Conservation (phyloP, 2,329 filamentous ascomycete species). For the Ophiobolus disseminans region DNA sequence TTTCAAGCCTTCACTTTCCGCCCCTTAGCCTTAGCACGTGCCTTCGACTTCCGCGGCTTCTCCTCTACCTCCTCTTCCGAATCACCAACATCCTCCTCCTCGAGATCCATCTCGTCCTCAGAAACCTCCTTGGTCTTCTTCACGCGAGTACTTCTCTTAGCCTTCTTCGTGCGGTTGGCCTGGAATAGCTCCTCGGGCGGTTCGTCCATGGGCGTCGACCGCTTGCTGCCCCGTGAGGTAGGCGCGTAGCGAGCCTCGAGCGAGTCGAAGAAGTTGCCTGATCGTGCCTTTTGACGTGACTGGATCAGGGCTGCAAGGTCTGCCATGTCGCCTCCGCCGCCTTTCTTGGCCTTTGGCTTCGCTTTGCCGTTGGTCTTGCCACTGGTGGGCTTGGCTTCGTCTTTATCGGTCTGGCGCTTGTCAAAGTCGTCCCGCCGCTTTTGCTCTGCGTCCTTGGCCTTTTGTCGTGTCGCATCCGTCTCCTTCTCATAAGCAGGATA, state of each 20-base stretch:
- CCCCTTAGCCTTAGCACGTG: slow-evolving; percentile 14
- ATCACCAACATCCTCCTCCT: slow-evolving; percentile 34
- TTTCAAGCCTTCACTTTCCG: slow-evolving; percentile 9
- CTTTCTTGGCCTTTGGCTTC: slow-evolving; percentile 56
- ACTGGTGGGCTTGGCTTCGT: slow-evolving; percentile 69
- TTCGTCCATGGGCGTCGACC: slow-evolving; percentile 55
- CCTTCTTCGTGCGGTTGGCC: slow-evolving; percentile 42
- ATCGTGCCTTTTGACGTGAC: slow-evolving; percentile 43
- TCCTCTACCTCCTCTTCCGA: slow-evolving; percentile 33
- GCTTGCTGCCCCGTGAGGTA: slow-evolving; percentile 55
- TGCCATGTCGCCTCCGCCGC: slow-evolving; percentile 42
- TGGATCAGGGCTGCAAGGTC: slow-evolving; percentile 48
- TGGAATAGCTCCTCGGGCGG: slow-evolving; percentile 69
- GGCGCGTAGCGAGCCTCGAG: slow-evolving; percentile 47
- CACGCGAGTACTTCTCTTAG: slow-evolving; percentile 21
- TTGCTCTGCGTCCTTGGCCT: slow-evolving; percentile 43
- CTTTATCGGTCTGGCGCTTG: slow-evolving; percentile 58
- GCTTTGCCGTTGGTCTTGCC: slow-evolving; percentile 33
- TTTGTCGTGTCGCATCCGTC: slow-evolving; percentile 41
- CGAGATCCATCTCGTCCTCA: slow-evolving; percentile 29
- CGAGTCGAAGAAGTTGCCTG: slow-evolving; percentile 44
- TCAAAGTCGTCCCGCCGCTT: slow-evolving; percentile 55
- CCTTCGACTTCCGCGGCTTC: slow-evolving; percentile 29
- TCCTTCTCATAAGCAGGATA: slow-evolving; percentile 77
- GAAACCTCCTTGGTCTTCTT: slow-evolving; percentile 30